Percentiles rank a stretch among this genome's conserved stretches.
Conservation (phyloP, 345 rosid species). For the Heritiera littoralis region DNA sequence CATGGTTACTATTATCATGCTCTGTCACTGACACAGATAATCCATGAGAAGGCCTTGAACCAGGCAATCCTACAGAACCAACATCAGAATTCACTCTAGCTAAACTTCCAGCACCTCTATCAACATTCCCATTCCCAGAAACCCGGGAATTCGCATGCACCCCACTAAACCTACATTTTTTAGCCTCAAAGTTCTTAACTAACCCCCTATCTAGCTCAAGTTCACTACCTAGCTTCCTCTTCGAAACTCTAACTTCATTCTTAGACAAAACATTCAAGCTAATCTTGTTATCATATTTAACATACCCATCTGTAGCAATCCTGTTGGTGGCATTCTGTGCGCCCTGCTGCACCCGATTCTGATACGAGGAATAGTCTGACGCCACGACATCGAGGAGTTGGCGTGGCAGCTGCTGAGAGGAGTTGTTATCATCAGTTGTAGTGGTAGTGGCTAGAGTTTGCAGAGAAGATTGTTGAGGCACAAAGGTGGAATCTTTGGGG, state of each 20-base stretch:
- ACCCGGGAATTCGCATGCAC: conserved; percentile 19
- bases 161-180: conserved; percentile 25
- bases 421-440: conserved; percentile 30
- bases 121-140: conserved; percentile 27
- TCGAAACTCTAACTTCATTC: conserved; percentile 40
- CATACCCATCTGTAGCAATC: conserved; percentile 40
- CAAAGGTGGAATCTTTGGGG: conserved; percentile 14
- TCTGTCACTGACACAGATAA: conserved; percentile 33
- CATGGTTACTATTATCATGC: conserved; percentile 23
- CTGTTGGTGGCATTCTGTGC: conserved; percentile 24
- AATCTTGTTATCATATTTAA: conserved; percentile 41
- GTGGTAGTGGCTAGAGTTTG: conserved; percentile 25
- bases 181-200: conserved; percentile 46
- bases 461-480: conserved; percentile 27
- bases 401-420: conserved; percentile 21
- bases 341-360: conserved; percentile 26
- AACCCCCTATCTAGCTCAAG: conserved; percentile 57
- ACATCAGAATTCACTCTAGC: conserved; percentile 51
- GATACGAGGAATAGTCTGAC: conserved; percentile 50
- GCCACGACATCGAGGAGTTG: conserved; percentile 25
- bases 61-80: conserved; percentile 45
- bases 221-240: conserved; percentile 55
- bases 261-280: conserved; percentile 39
- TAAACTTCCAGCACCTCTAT: conserved; percentile 32
- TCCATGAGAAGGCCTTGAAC: conserved; percentile 26